Base-by-base conservation (phyloP, 768 basidiomycete species). In the Inosperma sp. region DNA sequence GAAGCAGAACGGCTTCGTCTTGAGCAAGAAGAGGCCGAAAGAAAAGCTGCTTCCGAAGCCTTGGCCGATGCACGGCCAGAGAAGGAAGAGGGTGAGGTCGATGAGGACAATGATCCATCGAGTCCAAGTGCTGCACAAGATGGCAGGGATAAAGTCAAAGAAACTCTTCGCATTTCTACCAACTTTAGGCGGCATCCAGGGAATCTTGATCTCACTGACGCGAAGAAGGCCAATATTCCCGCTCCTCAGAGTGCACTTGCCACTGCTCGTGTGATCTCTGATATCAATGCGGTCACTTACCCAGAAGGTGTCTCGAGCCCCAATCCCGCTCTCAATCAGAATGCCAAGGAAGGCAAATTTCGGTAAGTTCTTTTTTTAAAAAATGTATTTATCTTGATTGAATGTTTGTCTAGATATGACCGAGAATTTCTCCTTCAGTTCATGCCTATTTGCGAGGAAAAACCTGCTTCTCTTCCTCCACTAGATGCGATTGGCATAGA, bases 371-470 rank as follows among this genome's bases (percentile, higher is more conserved):
- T 29, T 40, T 42, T 17, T 37, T 34, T 1, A 48, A 16, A 27
- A 23, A 37, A 33, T 30, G 10, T 44, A 23, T 30, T 7, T 17
- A 25, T 30, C 14, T 16, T 47, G 41, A 39, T 39, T 35, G n/a
- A 21, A 40, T 40, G 16, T 14, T 12, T 53, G 30, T 58, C 19
- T 56, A 92, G 95, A 62, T 99, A 99, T 65, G 93, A 97, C 66
- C 92, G 94, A 29, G 92, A 94, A 16, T 99, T 99, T 82, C 79
- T 99, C 21, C 70, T 99, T 52, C 95, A 99, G 65, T 99, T 99
- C 73, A 93, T 96, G 89, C 70, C 72, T 19, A 71, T 95, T 54
- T 99, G 96, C 77, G 89, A 83, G 67, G 95, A 97, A 72, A 94
- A 93, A 68, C 95, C 96, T 3, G 92, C 90, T 48, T 77, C 80